A percentile compares a stretch with the other conserved stretches of the same genome.
Evolutionary conservation across 2,329 filamentous ascomycete species (phyloP).

Genomic region (Torrubiella hemipterigena): DNA sequence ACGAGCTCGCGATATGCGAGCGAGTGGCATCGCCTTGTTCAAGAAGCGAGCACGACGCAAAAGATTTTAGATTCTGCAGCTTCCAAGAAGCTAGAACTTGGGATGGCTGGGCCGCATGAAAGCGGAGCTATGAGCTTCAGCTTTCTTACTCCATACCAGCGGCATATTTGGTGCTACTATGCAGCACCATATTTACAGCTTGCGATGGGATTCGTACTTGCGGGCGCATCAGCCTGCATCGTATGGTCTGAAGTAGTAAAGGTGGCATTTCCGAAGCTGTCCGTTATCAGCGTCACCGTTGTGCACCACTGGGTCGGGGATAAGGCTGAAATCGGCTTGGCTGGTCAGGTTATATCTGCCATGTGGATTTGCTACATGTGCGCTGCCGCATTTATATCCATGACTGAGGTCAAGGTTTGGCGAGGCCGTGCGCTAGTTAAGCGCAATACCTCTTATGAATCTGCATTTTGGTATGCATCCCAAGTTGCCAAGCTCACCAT

Average conservation of each 20-base stretch:
- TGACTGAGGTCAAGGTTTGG: slow-evolving; percentile 96
- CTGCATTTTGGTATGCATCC: slow-evolving; percentile 89
- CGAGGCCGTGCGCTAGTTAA: slow-evolving; percentile 81
- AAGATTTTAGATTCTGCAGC: slow-evolving; percentile 72
- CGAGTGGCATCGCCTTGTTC: slow-evolving; percentile 74
- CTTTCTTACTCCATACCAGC: slow-evolving; percentile 66
- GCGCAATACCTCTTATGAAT: slow-evolving; percentile 85
- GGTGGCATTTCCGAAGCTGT: slow-evolving; percentile 64
- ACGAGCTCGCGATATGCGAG: slow-evolving; percentile 70
- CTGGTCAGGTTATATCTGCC: slow-evolving; percentile 72
- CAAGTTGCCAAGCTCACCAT: slow-evolving; percentile 89
- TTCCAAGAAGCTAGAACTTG: slow-evolving; percentile 72
- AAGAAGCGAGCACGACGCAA: slow-evolving; percentile 63
- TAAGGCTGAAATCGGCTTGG: slow-evolving; percentile 68
- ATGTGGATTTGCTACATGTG: slow-evolving; percentile 97
- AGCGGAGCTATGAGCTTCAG: slow-evolving; percentile 41
- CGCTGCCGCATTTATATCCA: slow-evolving; percentile 70
- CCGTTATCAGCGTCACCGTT: slow-evolving; percentile 53
- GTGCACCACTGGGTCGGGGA: slow-evolving; percentile 64
- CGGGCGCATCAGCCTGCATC: slow-evolving; percentile 67
- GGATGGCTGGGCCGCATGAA: slow-evolving; percentile 40
- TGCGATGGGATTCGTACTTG: slow-evolving; percentile 52
- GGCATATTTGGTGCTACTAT: slow-evolving; percentile 67
- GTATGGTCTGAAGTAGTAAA: slow-evolving; percentile 93
- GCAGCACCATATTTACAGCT: slow-evolving; percentile 59